Conservation (phyloP, 2,329 filamentous ascomycete genomes). For the Aspergillus latus region DNA sequence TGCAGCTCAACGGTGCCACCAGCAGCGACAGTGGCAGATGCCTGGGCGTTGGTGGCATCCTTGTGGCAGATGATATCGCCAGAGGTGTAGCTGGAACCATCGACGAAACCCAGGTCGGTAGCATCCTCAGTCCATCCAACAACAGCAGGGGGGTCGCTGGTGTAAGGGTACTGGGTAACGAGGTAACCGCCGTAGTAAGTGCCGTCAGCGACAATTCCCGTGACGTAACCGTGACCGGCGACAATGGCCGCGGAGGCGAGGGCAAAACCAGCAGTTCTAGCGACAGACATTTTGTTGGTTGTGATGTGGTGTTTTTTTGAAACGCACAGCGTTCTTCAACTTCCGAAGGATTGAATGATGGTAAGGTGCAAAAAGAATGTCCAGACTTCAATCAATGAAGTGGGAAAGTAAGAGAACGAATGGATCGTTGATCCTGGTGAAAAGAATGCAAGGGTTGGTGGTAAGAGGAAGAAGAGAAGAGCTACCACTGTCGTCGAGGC, state of each 20-base stretch:
- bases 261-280: conserved; percentile 34
- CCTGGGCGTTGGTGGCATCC: conserved; percentile 51
- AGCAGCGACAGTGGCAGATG: conserved; percentile 59
- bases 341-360: conserved; percentile 21
- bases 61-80: conserved; percentile 64
- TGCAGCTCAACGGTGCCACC: conserved; percentile 59
- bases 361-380: conserved; percentile 30
- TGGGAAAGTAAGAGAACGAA: conserved; percentile 25
- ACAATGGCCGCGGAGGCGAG: conserved; percentile 39
- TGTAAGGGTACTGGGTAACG: conserved; percentile 37
- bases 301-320: conserved; percentile 12
- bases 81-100: conserved; percentile 47
- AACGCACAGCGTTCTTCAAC: conserved; percentile 34
- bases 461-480: conserved; percentile 18
- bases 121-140: conserved; percentile 58
- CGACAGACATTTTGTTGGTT: conserved; percentile 32
- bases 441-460: conserved; percentile 34
- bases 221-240: conserved; percentile 42
- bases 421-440: conserved; percentile 30
- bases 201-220: conserved; percentile 37
- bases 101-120: conserved; percentile 56
- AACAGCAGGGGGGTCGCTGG: conserved; percentile 38
- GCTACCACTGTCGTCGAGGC: conserved; percentile 1
- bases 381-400: conserved; percentile 38
- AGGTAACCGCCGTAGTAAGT: conserved; percentile 44